Base-by-base conservation (phyloP, 371 early-diverging fungal species). In the Dinochytrium kinnereticum region DNA sequence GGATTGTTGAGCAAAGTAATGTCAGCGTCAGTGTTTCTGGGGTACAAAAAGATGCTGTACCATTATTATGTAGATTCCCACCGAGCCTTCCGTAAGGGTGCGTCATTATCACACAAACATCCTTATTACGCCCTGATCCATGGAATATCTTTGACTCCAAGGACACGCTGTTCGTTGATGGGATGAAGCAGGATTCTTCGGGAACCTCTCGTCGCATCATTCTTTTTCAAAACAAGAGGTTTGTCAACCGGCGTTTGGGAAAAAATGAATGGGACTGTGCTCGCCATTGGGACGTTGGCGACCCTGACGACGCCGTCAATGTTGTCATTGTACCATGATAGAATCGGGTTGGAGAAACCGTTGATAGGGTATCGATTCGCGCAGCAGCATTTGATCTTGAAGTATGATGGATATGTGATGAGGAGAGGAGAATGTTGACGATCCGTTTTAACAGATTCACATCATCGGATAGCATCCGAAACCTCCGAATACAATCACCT, bases 81-180 rank as follows among this genome's bases (percentile, higher is more conserved):
- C 78, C 78, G 3, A 78, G 72, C 36, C 51, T 31, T 3, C 74
- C 78, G 53, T 77, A 77, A 13, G 78, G 78, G 68, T 77, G 74
- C 1, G 78, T 70, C 1, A 77, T 21, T 19, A 77, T 77, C 30
- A 77, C 53, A 59, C 73, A 74, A 17, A 38, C 59, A 49, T 71
- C 64, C 5, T 2, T 7, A 24, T 38, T 36, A 40, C 19, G 28
- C 7, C 53, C 33, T 7, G 24, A 33, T 53, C 53, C 24, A 33
- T 36, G 55, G 13, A 51, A 34, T 57, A 72, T 69, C 26, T 73
- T 70, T 19, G 77, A 70, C 50, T 77, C 73, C 39, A 76, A 65
- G 19, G 40, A 55, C 7, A 77, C 68, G 15, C 50, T 50, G 70
- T 69, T 64, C 2, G 73, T 67, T 28, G 77, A 72, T 3, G 69